Percentiles rank a stretch among this genome's conserved stretches.
These are phyloP conservation scores for Backusella parvicylindrica DNA, from an alignment of 192 early-diverging fungal species.

Conservation along the genomic window DNA sequence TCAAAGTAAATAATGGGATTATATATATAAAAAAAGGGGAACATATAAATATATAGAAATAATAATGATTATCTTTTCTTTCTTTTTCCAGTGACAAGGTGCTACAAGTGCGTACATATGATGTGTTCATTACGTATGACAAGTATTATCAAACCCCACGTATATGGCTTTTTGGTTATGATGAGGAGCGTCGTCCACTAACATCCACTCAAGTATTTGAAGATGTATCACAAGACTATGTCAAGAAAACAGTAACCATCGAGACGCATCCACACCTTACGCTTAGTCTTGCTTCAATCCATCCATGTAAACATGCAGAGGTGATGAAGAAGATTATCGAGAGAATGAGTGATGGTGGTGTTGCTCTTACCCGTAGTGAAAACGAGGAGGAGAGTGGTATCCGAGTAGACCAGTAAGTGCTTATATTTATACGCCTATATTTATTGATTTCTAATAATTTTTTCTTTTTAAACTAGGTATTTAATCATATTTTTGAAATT, in stretches of 20 bases:
- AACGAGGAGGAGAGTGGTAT: slow-evolving; percentile 65
- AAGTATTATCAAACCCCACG: slow-evolving; percentile 99
- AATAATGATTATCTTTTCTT: neutral
- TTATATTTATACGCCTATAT: too few species aligned
- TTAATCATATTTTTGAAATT: slow-evolving; percentile 97
- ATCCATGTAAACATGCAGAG: slow-evolving; percentile 97
- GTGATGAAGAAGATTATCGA: slow-evolving; percentile 98
- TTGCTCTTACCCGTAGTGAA: slow-evolving; percentile 18
- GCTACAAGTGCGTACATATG: slow-evolving; percentile 90
- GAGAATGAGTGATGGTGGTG: slow-evolving; percentile 58
- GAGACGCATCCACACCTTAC: slow-evolving; percentile 92
- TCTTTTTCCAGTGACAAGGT: slow-evolving; percentile 65
- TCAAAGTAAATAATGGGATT: neutral
- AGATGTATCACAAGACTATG: slow-evolving; percentile 98
- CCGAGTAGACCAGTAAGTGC: slow-evolving; percentile 85
- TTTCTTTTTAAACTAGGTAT: slow-evolving; percentile 43
- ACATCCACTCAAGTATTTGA: slow-evolving; percentile 91
- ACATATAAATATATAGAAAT: neutral
- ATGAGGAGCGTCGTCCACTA: slow-evolving; percentile 83
- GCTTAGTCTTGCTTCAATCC: slow-evolving; percentile 88
- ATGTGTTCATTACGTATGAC: slow-evolving; percentile 99
- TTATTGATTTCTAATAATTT: neutral
- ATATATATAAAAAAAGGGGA: neutral
- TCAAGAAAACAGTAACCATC: slow-evolving; percentile 98
- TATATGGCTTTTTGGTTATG: slow-evolving; percentile 97